Percentiles rank a stretch among this genome's conserved stretches.
phyloP scores from a whole-genome alignment of 2,329 filamentous ascomycete genomes.

The Trichoderma gracile region DNA sequence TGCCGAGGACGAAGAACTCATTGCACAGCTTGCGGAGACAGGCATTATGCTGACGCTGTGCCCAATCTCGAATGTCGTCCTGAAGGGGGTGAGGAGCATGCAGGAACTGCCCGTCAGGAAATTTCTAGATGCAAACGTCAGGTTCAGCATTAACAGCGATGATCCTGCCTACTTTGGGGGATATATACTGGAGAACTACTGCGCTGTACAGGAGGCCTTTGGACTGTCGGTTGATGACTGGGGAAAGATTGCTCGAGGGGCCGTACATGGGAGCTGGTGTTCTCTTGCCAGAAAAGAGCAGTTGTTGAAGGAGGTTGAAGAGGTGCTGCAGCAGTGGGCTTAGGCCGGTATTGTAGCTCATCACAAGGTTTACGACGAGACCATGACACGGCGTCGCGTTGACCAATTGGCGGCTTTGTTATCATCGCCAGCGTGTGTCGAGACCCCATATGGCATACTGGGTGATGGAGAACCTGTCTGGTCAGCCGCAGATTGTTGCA shows the following conservation, averaged over 20 bases:
- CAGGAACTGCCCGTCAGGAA: constrained; percentile 56
- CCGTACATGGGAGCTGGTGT: constrained; percentile 72
- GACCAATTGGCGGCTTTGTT: neutral
- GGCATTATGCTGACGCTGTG: constrained; percentile 68
- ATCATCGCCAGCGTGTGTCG: neutral
- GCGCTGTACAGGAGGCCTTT: constrained; percentile 73
- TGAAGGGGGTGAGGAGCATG: constrained; percentile 33
- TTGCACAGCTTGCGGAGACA: constrained; percentile 58
- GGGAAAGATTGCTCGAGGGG: constrained; percentile 61
- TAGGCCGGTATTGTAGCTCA: neutral
- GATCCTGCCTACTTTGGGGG: constrained; percentile 76
- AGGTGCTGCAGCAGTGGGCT: constrained; percentile 28
- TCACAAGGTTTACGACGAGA: neutral
- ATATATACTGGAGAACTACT: constrained; percentile 72
- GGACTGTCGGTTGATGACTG: constrained; percentile 64
- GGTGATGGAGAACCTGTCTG: neutral
- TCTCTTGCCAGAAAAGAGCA: constrained; percentile 60
- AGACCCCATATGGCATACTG: no score
- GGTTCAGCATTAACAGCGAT: constrained; percentile 73
- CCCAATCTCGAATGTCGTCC: constrained; percentile 67
- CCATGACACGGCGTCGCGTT: neutral
- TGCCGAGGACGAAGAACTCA: constrained; percentile 58
- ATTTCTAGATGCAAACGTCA: constrained; percentile 64
- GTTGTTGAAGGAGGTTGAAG: constrained; percentile 50
- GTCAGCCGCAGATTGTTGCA: neutral